Percentiles rank a stretch among this genome's conserved stretches.
These are phyloP conservation scores for Vickermania ingenoplastis DNA, from an alignment of 208 protist species.

Conservation along the genomic window DNA sequence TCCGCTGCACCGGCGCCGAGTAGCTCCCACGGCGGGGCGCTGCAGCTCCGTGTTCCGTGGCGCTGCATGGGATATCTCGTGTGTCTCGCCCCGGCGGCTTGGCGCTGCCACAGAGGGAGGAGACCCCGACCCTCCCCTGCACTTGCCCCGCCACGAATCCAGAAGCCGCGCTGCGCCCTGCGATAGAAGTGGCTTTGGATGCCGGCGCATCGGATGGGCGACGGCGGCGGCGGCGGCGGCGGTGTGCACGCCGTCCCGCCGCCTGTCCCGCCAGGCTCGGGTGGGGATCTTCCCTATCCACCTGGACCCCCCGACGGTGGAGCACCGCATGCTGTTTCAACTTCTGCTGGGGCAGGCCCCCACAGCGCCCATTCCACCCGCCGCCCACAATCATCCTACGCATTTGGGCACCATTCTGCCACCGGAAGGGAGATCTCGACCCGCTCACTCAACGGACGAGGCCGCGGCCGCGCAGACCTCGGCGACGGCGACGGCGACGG, in stretches of 20 bases:
- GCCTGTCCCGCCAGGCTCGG: too few species aligned
- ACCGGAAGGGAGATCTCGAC: neutral
- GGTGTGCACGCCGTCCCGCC: too few species aligned
- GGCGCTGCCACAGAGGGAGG: too few species aligned
- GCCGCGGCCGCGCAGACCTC: neutral
- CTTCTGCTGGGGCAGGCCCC: slow-evolving; percentile 45
- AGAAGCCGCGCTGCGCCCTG: neutral
- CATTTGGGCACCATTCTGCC: neutral
- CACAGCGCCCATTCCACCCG: neutral
- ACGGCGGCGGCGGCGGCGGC: too few species aligned
- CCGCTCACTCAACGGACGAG: neutral
- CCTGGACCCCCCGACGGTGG: slow-evolving; percentile 76
- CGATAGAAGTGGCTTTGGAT: too few species aligned
- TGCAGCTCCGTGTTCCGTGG: too few species aligned
- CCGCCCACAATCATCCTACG: neutral
- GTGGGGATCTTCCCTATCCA: slow-evolving; percentile 82
- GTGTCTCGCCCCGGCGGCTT: too few species aligned
- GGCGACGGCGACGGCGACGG: neutral
- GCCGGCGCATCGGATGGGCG: too few species aligned
- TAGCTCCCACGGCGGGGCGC: too few species aligned
- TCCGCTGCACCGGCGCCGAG: too few species aligned
- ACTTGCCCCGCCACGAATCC: neutral
- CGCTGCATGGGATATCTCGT: too few species aligned
- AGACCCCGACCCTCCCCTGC: too few species aligned
- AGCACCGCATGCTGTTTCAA: slow-evolving; percentile 75